Base-by-base conservation (phyloP, 164 flowering plant species). In the Cinnamomum chago region DNA sequence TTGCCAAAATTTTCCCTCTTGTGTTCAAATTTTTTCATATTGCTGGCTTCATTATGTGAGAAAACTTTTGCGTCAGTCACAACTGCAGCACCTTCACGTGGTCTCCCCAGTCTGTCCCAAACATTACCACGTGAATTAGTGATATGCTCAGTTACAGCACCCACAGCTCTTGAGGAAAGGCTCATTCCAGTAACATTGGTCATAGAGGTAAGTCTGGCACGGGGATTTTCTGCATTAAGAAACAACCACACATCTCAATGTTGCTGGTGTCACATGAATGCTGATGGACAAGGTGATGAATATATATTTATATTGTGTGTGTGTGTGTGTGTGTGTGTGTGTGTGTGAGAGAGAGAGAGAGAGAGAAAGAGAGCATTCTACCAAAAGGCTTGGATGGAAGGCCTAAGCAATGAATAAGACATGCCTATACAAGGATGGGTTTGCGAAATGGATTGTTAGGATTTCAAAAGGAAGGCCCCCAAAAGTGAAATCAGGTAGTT, bases 51-150 rank as follows among this genome's bases (percentile, higher is more conserved):
- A 15, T 33, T 71, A 62, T 30, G 50, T 62, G 50, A 65, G 52
- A 60, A 55, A 27, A 62, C 50, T 11, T 40, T 65, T 62, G 69
- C 66, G 3, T 58, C 52, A 30, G 67, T 72, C 65, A 28, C 35
- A 25, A 18, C 55, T 11, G 40, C 50, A 47, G 73, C 68, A 23
- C 70, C 75, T 58, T 79, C 78, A 70, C 28, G 2, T 30, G 85
- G 85, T 74, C 71, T 83, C 6, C 88, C 86, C 73, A 85, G 60
- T 76, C 88, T 83, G 60, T 85, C 88, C 88, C 88, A 85, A 67
- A 85, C 86, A 81, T 73, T 83, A 58, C 84, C 76, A 60, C 83
- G 79, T 58, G 70, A 65, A 62, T 62, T 77, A 66, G 72, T 20
- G 73, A 22, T 71, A 67, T 50, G 75, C 30, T 69, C 64, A 25